Percentiles rank a stretch among this genome's conserved stretches.
phyloP scores from a whole-genome alignment of 1,284 basidiomycete genomes.

The Meripilus lineatus region DNA sequence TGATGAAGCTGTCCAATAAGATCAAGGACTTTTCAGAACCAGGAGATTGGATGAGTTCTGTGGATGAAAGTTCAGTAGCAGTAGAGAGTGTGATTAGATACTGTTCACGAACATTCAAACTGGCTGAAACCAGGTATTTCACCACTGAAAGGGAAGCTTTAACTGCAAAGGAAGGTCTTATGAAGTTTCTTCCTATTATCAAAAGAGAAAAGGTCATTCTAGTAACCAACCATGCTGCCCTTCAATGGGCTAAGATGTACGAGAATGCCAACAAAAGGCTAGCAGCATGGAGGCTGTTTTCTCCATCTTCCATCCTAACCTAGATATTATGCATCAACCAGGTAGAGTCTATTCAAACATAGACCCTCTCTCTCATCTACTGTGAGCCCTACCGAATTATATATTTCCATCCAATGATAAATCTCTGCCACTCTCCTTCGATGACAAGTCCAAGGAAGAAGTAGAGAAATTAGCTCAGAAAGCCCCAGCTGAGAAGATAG shows the following conservation, averaged over 20 bases:
- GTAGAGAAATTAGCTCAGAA: neutral
- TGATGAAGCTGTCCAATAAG: slow-evolving; percentile 14
- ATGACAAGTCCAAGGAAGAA: neutral
- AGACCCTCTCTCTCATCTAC: slow-evolving; percentile 29
- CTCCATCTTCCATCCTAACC: slow-evolving; percentile 22
- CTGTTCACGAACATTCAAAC: slow-evolving; percentile 24
- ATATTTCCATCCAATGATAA: slow-evolving; percentile 6
- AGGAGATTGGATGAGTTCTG: slow-evolving; percentile 15
- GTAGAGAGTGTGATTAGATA: slow-evolving; percentile 28
- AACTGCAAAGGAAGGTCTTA: too few relatives aligned
- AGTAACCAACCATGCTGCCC: slow-evolving; percentile 29
- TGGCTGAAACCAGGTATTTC: slow-evolving; percentile 22
- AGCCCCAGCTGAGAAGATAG: neutral
- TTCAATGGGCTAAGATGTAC: slow-evolving; percentile 27
- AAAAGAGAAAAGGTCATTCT: slow-evolving; percentile 24
- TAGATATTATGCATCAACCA: slow-evolving; percentile 31
- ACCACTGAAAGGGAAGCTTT: slow-evolving; percentile 27
- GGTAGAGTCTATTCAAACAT: slow-evolving; percentile 33
- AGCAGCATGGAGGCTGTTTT: slow-evolving; percentile 24
- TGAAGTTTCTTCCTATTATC: slow-evolving; percentile 25
- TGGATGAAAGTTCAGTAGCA: slow-evolving; percentile 25
- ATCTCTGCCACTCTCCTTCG: neutral
- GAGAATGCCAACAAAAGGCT: slow-evolving; percentile 27
- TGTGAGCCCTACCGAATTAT: slow-evolving; percentile 7
- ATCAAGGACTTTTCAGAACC: slow-evolving; percentile 10